phyloP scores from a whole-genome alignment of 139 green algal species.

The Spirogloea muscicola region DNA sequence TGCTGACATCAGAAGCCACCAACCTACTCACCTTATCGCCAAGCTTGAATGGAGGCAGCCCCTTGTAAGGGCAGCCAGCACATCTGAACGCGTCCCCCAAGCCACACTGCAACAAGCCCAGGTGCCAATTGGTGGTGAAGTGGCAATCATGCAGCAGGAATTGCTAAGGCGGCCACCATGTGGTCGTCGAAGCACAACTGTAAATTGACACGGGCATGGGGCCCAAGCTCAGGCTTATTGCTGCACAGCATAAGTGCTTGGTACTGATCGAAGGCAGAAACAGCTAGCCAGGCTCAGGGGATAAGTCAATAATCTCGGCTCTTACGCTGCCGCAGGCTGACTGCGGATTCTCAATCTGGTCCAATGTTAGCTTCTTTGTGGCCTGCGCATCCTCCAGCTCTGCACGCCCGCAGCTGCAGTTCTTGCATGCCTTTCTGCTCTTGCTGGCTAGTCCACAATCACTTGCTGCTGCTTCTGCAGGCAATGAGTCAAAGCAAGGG shows the following conservation, averaged over 20 bases:
- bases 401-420: slow-evolving; percentile 90
- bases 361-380: slow-evolving; percentile 41
- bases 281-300: no score
- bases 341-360: slow-evolving; percentile 87
- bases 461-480: neutral
- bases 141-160: no score
- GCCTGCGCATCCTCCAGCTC: slow-evolving; percentile 68
- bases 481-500: neutral
- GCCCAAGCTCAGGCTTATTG: no score
- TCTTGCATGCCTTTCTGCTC: slow-evolving; percentile 84
- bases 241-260: no score
- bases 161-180: no score
- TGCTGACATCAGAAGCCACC: no score
- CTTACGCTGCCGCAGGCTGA: slow-evolving; percentile 80
- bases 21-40: slow-evolving; percentile 37
- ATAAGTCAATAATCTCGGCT: no score
- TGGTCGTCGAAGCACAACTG: no score
- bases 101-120: slow-evolving; percentile 67
- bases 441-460: neutral
- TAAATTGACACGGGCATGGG: no score
- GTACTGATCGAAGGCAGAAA: no score
- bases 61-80: slow-evolving; percentile 85
- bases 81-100: slow-evolving; percentile 96
- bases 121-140: no score
- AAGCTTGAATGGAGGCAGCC: slow-evolving; percentile 82